phyloP scores from a whole-genome alignment of 2,329 filamentous ascomycete species.

The Stachybotrys chlorohalonatus region DNA sequence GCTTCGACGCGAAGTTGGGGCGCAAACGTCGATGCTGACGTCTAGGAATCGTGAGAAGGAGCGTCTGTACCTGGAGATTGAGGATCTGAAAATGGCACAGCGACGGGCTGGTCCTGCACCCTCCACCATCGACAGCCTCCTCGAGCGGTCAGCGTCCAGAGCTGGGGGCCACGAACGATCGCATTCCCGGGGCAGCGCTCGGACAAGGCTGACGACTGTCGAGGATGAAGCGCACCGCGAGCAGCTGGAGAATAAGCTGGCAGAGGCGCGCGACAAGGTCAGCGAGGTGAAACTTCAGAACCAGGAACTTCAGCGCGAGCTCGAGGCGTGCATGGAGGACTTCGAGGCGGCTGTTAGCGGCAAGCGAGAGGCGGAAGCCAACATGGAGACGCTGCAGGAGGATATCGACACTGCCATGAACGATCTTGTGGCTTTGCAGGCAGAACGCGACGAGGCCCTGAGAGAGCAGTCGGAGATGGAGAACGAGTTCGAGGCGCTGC shows the following conservation, averaged over 20 bases:
- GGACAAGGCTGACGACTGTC: slow-evolving; percentile 50
- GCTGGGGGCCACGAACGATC: slow-evolving; percentile 61
- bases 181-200: slow-evolving; percentile 63
- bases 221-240: slow-evolving; percentile 73
- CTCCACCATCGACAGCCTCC: slow-evolving; percentile 75
- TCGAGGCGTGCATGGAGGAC: slow-evolving; percentile 71
- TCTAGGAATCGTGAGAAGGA: slow-evolving; percentile 94
- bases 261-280: slow-evolving; percentile 75
- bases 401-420: slow-evolving; percentile 73
- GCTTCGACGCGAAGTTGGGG: slow-evolving; percentile 81
- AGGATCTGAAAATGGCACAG: slow-evolving; percentile 85
- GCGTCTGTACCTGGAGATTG: slow-evolving; percentile 90
- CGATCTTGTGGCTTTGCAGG: slow-evolving; percentile 69
- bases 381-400: slow-evolving; percentile 58
- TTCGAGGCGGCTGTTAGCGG: slow-evolving; percentile 63
- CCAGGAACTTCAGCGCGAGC: slow-evolving; percentile 75
- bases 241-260: slow-evolving; percentile 75
- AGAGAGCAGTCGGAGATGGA: slow-evolving; percentile 53
- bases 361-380: slow-evolving; percentile 50
- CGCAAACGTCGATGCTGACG: slow-evolving; percentile 95
- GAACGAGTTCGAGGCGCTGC: slow-evolving; percentile 50
- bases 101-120: slow-evolving; percentile 57
- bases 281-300: slow-evolving; percentile 82
- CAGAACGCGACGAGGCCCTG: slow-evolving; percentile 79
- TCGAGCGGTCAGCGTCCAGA: slow-evolving; percentile 89